phyloP scores from a whole-genome alignment of 2,329 filamentous ascomycete genomes.

The Aspergillus hortae region DNA sequence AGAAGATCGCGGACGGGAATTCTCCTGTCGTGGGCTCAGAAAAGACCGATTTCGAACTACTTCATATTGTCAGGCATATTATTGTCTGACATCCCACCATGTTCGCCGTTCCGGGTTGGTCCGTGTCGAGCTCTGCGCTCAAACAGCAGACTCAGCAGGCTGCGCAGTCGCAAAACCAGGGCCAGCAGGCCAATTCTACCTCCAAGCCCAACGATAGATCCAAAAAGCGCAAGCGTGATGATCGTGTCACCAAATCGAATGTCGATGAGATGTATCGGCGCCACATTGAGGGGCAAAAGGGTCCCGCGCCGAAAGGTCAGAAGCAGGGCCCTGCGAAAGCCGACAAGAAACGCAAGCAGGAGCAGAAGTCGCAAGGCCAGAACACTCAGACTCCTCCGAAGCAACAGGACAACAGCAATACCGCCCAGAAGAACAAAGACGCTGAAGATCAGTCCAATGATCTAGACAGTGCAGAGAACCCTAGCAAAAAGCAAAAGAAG shows the following conservation, averaged over 20 bases:
- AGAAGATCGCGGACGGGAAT: background rate
- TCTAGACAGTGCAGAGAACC: constrained; percentile 22
- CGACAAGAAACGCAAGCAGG: constrained; percentile 28
- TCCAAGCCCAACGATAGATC: constrained; percentile 32
- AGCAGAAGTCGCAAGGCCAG: constrained; percentile 27
- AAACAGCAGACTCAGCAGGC: constrained; percentile 62
- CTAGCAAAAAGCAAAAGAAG: constrained; percentile 28
- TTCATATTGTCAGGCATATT: background rate
- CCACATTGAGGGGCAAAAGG: constrained; percentile 67
- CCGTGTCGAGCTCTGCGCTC: constrained; percentile 67
- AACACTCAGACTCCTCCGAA: constrained; percentile 12
- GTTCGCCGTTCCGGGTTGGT: constrained; percentile 95
- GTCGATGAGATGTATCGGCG: constrained; percentile 74
- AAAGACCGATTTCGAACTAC: too few relatives aligned
- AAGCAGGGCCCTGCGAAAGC: constrained; percentile 34
- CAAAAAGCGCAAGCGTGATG: constrained; percentile 51
- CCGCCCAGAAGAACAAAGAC: background rate
- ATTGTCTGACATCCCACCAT: constrained; percentile 38
- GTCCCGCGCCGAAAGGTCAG: constrained; percentile 26
- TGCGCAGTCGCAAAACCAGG: constrained; percentile 62
- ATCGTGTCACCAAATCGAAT: constrained; percentile 63
- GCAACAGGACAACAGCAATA: constrained; percentile 12
- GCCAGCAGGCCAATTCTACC: constrained; percentile 32
- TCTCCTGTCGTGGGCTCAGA: background rate
- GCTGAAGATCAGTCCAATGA: constrained; percentile 15